A percentile compares a stretch with the other conserved stretches of the same genome.
These are phyloP conservation scores for Cystofilobasidium macerans DNA, from an alignment of 768 basidiomycete genomes.

Conservation along the genomic window DNA sequence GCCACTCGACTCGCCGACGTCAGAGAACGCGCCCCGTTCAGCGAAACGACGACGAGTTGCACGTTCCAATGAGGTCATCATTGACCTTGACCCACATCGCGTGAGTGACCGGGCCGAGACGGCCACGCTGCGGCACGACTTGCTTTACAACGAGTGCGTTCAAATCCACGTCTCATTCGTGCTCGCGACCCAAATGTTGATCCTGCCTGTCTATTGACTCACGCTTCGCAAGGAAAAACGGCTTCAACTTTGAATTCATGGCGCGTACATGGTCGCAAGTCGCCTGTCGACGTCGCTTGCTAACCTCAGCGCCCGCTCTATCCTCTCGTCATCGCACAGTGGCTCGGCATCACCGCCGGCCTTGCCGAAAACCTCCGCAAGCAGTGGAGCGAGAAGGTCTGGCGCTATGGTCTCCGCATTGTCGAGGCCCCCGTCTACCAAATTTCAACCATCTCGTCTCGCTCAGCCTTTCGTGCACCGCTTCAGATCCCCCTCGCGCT, in stretches of 20 bases:
- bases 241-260: conserved; percentile 5
- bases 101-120: conserved; percentile 78
- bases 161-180: neutral
- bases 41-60: conserved; percentile 26
- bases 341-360: conserved; percentile 89
- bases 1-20: neutral
- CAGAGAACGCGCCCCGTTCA: neutral
- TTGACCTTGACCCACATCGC: conserved; percentile 53
- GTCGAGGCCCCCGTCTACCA: conserved; percentile 66
- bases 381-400: conserved; percentile 16
- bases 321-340: conserved; percentile 34
- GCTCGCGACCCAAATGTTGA: neutral
- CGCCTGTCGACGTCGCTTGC: too few relatives aligned
- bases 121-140: conserved; percentile 80
- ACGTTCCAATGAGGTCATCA: conserved; percentile 60
- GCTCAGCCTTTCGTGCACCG: conserved; percentile 85
- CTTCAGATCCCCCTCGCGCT: conserved; percentile 68
- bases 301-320: neutral
- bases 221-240: neutral
- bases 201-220: neutral
- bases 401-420: conserved; percentile 19
- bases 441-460: conserved; percentile 71
- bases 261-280: too few relatives aligned
- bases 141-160: conserved; percentile 61
- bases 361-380: conserved; percentile 54